Base-by-base conservation (phyloP, 352 stramenopile species). In the Thraustochytrium aureum region DNA sequence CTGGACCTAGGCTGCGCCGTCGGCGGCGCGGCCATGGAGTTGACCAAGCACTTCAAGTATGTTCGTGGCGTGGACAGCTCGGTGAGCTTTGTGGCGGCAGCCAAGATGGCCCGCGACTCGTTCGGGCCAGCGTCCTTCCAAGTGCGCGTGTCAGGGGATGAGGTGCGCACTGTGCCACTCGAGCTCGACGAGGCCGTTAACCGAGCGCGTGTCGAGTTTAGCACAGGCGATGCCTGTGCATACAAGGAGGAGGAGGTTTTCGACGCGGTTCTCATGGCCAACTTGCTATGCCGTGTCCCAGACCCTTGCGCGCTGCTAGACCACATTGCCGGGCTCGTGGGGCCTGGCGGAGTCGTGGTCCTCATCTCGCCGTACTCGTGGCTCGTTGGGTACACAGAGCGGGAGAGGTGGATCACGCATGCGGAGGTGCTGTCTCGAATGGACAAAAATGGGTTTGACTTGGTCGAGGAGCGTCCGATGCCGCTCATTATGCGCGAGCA, bases 361-460 rank as follows among this genome's bases (percentile, higher is more conserved):
- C 89, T 99, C 67, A 90, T 98, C 33, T 98, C 94, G 30, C 96
- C 96, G 41, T 99, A 98, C 86, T 97, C 92, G 66, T 99, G 95
- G 95, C 85, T 99, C 72, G 89, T 96, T 74, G 92, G 98, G 82
- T 99, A 97, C 87, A 99, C 96, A 6, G 83, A 88, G 26, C 90
- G 90, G 72, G 86, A 92, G 42, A 89, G 94, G 62, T 95, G 91
- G 91, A 91, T 95, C 74, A 56, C 47, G 47, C 17, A 17, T 56
- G 47, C 17, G 26, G 47, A 56, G 47, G 26, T 10, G 10, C 10
- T 26, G 35, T 84, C 85, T 56, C 85, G 88, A 39, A 84, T 94
- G 12, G 85, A 83, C 1, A 30, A 43, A 41, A 62, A 82, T 35
- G 47, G 91, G 42, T 96, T 96, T 42, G 85, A 91, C 59, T 87